A percentile compares a stretch with the other conserved stretches of the same genome.
Evolutionary conservation across 768 basidiomycete species (phyloP).

Genomic region (Artomyces pyxidatus): DNA sequence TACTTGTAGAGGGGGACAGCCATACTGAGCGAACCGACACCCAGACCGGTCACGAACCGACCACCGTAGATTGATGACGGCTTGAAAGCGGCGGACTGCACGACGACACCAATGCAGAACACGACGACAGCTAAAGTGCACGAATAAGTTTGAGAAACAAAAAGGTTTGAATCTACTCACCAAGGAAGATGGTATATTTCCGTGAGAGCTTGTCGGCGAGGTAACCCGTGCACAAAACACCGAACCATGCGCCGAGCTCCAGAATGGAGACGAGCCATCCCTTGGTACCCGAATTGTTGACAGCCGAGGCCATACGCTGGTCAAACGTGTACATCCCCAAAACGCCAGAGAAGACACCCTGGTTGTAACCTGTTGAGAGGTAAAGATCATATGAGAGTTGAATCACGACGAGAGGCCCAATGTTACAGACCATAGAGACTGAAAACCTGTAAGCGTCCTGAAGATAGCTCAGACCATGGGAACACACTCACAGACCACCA

Average conservation of each 20-base stretch:
- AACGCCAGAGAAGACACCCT: conserved; percentile 72
- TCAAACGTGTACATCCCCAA: conserved; percentile 50
- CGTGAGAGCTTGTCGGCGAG: conserved; percentile 66
- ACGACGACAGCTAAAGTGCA: conserved; percentile 17
- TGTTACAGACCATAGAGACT: conserved; percentile 51
- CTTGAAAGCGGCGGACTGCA: conserved; percentile 52
- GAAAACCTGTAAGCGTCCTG: conserved; percentile 11
- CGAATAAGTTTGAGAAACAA: background rate
- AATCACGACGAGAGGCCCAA: background rate
- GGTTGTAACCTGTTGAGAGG: conserved; percentile 53
- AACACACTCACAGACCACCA: conserved; percentile 57
- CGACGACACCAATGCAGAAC: conserved; percentile 53
- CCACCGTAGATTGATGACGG: conserved; percentile 66
- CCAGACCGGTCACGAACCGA: conserved; percentile 72
- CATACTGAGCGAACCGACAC: conserved; percentile 77
- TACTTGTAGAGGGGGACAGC: conserved; percentile 73
- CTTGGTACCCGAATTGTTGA: conserved; percentile 42
- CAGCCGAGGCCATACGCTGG: conserved; percentile 47
- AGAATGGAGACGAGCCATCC: conserved; percentile 72
- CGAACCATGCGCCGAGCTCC: conserved; percentile 70
- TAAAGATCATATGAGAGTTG: conserved; percentile 1
- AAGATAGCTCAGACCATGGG: background rate
- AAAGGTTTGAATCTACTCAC: conserved; percentile 23
- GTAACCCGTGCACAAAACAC: conserved; percentile 64
- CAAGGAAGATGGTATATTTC: conserved; percentile 61